Base-by-base conservation (phyloP, 139 green algal genomes). In the Asterochloris erici region DNA sequence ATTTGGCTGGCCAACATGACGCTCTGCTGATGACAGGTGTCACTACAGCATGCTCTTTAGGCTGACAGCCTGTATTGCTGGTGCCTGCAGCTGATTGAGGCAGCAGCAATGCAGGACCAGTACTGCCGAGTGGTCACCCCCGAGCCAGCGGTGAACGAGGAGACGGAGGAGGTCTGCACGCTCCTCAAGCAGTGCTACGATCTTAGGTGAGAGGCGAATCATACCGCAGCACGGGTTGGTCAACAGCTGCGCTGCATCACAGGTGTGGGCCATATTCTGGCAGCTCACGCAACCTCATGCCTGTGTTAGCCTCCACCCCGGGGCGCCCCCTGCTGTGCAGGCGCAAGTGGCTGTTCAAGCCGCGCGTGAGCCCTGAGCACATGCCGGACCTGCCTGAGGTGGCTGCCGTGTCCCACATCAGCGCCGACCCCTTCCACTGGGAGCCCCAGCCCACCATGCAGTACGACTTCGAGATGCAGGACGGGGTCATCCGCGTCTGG, bases 401-500 rank as follows among this genome's bases (percentile, higher is more conserved):
- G 10, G 90, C 90, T 0, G 83, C 87, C 0, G 89, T 92, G 17
- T 86, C 66, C 11, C 87, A 94, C 15, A 69, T 95, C 62, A 71
- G 82, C 60, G 82, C 87, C 0, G 81, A 94, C 63, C 93, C 92
- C 63, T 93, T 97, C 74, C 62, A 78, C 28, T 97, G 93, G 89
- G 64, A 68, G 27, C 90, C 90, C 23, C 83, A 91, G 76, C 87
- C 91, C 0, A 14, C 29, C 14, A 86, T 82, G 15, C 74, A 85
- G 38, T 88, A 94, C 73, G 78, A 85, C 13, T 98, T 93, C 83
- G 79, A 85, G 71, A 97, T 99, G 92, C 88, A 95, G 38, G 90
- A 97, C 73, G 97, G 97, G n/a, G 93, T 99, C 54, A 89, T 98
- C 84, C 82, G 87, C 9, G 91, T 99, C 63, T 97, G 84, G 73